Evolutionary conservation across 257 asterid species (phyloP).

Genomic region (Jacaranda copaia): DNA sequence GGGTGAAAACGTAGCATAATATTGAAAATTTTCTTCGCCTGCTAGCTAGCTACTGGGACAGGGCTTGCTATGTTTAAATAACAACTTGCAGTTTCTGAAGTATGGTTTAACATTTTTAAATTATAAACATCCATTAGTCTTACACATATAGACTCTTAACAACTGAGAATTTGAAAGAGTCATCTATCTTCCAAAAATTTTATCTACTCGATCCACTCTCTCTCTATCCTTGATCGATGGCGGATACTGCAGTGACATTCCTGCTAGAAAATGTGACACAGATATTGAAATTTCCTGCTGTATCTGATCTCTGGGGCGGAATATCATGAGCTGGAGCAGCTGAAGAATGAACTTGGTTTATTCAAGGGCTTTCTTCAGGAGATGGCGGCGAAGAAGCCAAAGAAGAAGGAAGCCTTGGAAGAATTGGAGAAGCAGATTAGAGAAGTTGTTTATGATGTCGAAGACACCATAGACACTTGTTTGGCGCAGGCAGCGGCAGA

Average conservation of each 20-base stretch:
- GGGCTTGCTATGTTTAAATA: no score
- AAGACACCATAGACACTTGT: constrained; percentile 39
- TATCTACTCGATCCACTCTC: neutral
- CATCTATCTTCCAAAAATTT: no score
- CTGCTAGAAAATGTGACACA: neutral
- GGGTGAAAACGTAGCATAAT: no score
- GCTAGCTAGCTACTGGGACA: no score
- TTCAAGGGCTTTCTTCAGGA: neutral
- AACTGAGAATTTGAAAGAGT: no score
- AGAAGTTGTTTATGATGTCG: constrained; percentile 27
- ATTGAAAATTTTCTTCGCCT: no score
- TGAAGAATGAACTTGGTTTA: neutral
- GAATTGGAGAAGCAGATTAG: constrained; percentile 18
- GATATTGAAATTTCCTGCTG: neutral
- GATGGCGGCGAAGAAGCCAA: neutral
- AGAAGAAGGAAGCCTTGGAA: neutral
- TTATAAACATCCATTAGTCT: no score
- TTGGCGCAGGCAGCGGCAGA: constrained; percentile 18
- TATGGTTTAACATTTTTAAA: no score
- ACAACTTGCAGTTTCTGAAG: no score
- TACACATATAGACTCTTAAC: no score
- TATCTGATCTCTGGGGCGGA: neutral
- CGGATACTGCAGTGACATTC: constrained; percentile 22
- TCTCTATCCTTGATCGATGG: neutral
- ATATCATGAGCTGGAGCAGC: neutral